Conservation (phyloP, 2,329 filamentous ascomycete genomes). For the Fusarium humuli region DNA sequence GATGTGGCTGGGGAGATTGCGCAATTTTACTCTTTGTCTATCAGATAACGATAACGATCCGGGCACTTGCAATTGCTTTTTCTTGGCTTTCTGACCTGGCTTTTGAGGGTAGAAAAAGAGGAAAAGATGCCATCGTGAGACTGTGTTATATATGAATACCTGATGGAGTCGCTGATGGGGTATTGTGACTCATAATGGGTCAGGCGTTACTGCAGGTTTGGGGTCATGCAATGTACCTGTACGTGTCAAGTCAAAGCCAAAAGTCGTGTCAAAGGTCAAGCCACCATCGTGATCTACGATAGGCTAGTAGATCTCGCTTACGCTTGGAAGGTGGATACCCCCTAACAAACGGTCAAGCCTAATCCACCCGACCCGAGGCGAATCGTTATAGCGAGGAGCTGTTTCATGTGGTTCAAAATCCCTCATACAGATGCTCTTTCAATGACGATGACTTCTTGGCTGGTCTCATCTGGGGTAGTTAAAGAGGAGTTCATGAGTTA, state of each 20-base stretch:
- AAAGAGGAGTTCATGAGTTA: background rate
- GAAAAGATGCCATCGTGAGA: background rate
- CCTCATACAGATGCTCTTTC: background rate
- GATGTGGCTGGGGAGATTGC: slow-evolving; percentile 28
- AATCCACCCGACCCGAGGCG: background rate
- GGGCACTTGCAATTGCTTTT: background rate
- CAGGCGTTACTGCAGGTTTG: slow-evolving; percentile 21
- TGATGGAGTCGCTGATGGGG: slow-evolving; percentile 5
- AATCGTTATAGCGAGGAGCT: background rate
- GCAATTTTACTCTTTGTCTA: slow-evolving; percentile 25
- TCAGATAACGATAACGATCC: slow-evolving; percentile 5
- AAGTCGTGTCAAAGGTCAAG: slow-evolving; percentile 1
- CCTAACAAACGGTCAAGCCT: slow-evolving; percentile 9
- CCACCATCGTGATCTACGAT: slow-evolving; percentile 20
- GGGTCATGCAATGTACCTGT: slow-evolving; percentile 15
- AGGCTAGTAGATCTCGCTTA: slow-evolving; percentile 21
- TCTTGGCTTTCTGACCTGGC: slow-evolving; percentile 4
- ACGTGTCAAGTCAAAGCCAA: slow-evolving; percentile 19
- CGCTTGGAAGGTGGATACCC: background rate
- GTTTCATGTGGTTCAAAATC: slow-evolving; percentile 1
- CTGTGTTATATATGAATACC: slow-evolving; percentile 19
- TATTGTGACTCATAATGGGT: slow-evolving; percentile 22
- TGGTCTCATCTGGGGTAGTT: background rate
- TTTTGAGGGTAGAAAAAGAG: background rate
- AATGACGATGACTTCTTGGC: slow-evolving; percentile 2